phyloP scores from a whole-genome alignment of 805 yeast genomes.

The Komagataella mondaviorum region DNA sequence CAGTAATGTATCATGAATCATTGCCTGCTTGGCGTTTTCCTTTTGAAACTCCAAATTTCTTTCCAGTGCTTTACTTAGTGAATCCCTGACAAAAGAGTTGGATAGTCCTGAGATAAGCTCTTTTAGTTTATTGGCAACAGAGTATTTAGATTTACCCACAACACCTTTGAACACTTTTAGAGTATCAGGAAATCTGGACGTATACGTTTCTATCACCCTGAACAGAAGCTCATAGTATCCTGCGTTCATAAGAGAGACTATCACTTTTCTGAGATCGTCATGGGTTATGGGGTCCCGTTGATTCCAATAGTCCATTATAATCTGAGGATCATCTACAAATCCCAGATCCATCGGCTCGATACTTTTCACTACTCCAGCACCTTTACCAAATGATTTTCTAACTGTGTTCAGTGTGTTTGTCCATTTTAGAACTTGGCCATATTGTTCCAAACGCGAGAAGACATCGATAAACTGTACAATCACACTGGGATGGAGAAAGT shows the following conservation, averaged over 20 bases:
- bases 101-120: not conserved
- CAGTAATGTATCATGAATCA: conserved; percentile 6
- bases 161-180: not conserved
- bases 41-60: conserved; percentile 3
- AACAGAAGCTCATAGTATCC: conserved; percentile 8
- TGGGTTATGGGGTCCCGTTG: conserved; percentile 14
- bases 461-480: conserved; percentile 19
- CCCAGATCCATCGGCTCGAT: conserved; percentile 4
- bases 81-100: not conserved
- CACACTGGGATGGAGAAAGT: conserved; percentile 23
- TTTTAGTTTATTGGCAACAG: not conserved
- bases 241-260: conserved; percentile 9
- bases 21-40: conserved; percentile 9
- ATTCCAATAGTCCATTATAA: conserved; percentile 15
- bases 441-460: conserved; percentile 14
- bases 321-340: conserved; percentile 9
- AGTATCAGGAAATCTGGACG: not conserved
- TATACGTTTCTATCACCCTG: conserved; percentile 5
- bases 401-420: conserved; percentile 13
- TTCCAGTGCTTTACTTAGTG: conserved; percentile 1
- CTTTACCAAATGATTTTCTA: conserved; percentile 13
- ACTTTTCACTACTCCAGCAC: conserved; percentile 6
- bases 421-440: conserved; percentile 18
- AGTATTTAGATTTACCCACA: not conserved
- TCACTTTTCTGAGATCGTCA: conserved; percentile 12